Evolutionary conservation across 2,329 filamentous ascomycete genomes (phyloP), one percentile per base, ranked within the genome.

Genomic region (Epichloe sibirici): DNA sequence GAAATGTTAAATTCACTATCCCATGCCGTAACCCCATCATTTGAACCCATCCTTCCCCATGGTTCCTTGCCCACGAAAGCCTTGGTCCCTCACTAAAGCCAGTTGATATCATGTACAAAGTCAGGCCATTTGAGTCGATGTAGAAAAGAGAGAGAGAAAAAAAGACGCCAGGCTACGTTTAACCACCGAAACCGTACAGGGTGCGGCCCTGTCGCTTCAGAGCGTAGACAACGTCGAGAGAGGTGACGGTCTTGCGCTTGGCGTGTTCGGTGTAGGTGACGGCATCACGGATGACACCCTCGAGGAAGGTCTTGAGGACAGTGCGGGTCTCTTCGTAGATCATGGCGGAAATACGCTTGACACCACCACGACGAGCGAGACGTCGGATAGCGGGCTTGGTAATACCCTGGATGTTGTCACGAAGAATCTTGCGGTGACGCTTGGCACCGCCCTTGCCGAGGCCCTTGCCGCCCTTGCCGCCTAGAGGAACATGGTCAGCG

Each of bases 321-420:
- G 82, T 82, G 61, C 83, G 83, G 58, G 83, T 87, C 76, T 87
- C 83, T 71, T 86, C 83, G 77, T 87, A 87, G 73, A 87, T 87
- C 82, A 87, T 94, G 71, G 90, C 90, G 67, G 90, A 95, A 69
- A 96, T 96, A 95, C 90, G 90, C 88, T 96, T 96, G 82, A 96
- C 90, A 90, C 90, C 90, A 75, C 90, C 90, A 93, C 90, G 90
- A 77, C 90, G 90, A 61, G 90, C 90, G 72, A 96, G 90, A 94
- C 90, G 90, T 68, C 90, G 86, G 76, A 96, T 96, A 67, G 90
- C 90, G 66, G 90, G 90, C 87, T 96, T 96, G 69, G 90, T 96
- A 71, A 96, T 96, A 77, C 90, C 90, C 79, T 96, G 90, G 71
- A 96, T 96, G 87, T 95, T 96, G 86, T 95, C 90, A 76, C 90